A percentile compares a stretch with the other conserved stretches of the same genome.
phyloP scores from a whole-genome alignment of 768 basidiomycete species.

The Suillus subalutaceus region DNA sequence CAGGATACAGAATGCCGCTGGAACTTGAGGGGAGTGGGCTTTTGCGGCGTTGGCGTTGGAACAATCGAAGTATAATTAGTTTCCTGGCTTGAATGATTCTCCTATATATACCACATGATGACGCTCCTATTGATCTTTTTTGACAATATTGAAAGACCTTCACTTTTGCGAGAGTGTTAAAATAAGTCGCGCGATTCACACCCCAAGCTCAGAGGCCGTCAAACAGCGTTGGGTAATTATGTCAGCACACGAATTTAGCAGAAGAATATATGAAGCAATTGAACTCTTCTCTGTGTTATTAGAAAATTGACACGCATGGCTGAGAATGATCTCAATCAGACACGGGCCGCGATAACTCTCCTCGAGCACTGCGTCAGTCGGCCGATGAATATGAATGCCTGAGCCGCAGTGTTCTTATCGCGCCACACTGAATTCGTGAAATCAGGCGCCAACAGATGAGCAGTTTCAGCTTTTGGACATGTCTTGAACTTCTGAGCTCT shows the following conservation, averaged over 20 bases:
- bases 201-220: too few relatives aligned
- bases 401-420: neutral
- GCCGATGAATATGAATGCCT: neutral
- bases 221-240: neutral
- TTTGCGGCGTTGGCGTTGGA: constrained; percentile 33
- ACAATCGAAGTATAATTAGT: constrained; percentile 10
- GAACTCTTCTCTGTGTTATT: neutral
- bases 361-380: neutral
- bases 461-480: neutral
- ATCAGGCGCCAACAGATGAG: neutral
- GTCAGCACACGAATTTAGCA: neutral
- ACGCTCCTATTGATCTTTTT: neutral
- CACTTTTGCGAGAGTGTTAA: neutral
- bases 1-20: constrained; percentile 56
- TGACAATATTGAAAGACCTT: neutral
- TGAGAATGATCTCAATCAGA: too few relatives aligned
- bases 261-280: neutral
- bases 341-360: neutral
- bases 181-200: neutral
- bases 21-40: constrained; percentile 70
- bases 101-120: neutral
- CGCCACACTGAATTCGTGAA: neutral
- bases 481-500: too few relatives aligned
- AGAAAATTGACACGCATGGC: neutral
- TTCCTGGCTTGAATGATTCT: neutral